Evolutionary conservation across 306 rosid species (phyloP).

Genomic region (Urtica urens): DNA sequence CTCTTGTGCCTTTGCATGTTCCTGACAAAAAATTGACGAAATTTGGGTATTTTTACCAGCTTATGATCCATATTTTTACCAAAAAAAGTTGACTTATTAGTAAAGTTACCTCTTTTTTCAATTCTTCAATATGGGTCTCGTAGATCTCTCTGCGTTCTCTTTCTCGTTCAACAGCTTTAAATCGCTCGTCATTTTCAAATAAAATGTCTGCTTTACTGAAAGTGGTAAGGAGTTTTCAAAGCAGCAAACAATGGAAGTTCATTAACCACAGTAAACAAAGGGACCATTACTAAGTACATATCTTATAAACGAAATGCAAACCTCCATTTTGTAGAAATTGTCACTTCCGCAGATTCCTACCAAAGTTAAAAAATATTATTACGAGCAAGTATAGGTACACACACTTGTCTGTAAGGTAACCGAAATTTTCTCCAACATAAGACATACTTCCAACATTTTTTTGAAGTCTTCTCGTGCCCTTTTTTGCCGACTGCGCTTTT

Average conservation of each 20-base stretch:
- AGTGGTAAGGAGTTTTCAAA: constrained; percentile 12
- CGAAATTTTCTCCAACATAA: neutral
- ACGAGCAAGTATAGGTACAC: constrained; percentile 10
- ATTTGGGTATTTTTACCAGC: too few species aligned
- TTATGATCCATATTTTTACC: too few species aligned
- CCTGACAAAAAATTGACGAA: constrained; percentile 49
- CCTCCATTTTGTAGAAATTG: constrained; percentile 83
- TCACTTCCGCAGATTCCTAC: constrained; percentile 75
- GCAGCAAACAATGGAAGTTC: constrained; percentile 15
- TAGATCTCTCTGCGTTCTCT: constrained; percentile 77
- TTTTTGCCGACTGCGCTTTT: constrained; percentile 64
- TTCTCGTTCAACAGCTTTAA: constrained; percentile 77
- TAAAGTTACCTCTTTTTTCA: constrained; percentile 45
- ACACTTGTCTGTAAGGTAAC: too few species aligned
- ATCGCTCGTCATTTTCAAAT: constrained; percentile 81
- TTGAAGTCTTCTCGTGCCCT: constrained; percentile 77
- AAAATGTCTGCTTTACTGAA: constrained; percentile 62
- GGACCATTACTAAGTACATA: too few species aligned
- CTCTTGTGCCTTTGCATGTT: constrained; percentile 64
- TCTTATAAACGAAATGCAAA: too few species aligned
- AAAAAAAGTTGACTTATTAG: too few species aligned
- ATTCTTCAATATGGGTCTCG: constrained; percentile 68
- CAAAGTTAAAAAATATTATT: constrained; percentile 16
- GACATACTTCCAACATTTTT: constrained; percentile 81
- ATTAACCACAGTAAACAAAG: too few species aligned